A percentile compares a stretch with the other conserved stretches of the same genome.
Conservation (phyloP, 805 yeast species). For the Blastobotrys terrestris region DNA sequence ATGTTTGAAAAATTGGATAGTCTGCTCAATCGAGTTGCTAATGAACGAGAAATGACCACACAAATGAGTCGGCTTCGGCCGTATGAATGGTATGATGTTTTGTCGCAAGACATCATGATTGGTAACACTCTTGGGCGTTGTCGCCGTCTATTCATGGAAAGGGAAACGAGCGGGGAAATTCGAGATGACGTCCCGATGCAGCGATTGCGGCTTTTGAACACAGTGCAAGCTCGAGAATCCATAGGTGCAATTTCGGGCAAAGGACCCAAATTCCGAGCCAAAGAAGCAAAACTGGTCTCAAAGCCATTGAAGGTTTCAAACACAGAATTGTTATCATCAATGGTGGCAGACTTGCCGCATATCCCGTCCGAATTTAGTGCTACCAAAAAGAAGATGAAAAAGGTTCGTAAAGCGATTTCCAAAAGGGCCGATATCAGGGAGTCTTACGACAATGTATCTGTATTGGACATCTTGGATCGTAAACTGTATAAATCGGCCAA, state of each 20-base stretch:
- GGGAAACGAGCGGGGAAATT: neutral
- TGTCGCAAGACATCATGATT: conserved; percentile 5
- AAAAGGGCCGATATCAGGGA: neutral
- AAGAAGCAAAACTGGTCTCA: neutral
- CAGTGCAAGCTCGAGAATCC: neutral
- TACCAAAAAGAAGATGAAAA: neutral
- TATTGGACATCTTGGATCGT: neutral
- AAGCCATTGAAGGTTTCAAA: neutral
- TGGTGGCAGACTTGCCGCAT: neutral
- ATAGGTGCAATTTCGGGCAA: neutral
- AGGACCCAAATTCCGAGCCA: neutral
- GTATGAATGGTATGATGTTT: conserved; percentile 12
- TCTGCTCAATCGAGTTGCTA: conserved; percentile 6
- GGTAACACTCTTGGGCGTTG: conserved; percentile 16
- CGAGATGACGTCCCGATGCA: neutral
- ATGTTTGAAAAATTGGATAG: conserved; percentile 9
- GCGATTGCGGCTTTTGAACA: neutral
- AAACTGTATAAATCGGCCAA: neutral
- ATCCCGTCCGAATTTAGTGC: neutral
- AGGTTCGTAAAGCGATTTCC: neutral
- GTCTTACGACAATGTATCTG: neutral
- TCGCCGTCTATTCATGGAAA: conserved; percentile 8
- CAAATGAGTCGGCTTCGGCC: neutral
- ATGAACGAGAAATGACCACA: neutral
- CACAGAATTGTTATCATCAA: neutral